These are phyloP conservation scores for Bullera alba DNA, from an alignment of 768 basidiomycete genomes.

Conservation along the genomic window DNA sequence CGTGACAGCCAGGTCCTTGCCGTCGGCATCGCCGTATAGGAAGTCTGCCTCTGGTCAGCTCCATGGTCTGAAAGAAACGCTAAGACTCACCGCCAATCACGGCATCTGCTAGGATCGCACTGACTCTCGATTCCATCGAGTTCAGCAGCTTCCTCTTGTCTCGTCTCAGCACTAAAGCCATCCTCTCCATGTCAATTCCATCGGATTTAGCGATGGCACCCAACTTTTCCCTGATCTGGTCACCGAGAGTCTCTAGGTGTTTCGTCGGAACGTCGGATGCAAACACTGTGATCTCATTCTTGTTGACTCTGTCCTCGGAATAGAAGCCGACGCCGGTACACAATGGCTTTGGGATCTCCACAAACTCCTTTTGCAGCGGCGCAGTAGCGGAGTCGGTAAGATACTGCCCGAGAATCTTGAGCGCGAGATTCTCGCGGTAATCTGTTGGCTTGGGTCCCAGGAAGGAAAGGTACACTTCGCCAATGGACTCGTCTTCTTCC, in stretches of 20 bases:
- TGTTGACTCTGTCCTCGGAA: conserved; percentile 66
- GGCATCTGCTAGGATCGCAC: conserved; percentile 30
- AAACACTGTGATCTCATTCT: conserved; percentile 67
- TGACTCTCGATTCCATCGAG: conserved; percentile 38
- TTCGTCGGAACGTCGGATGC: conserved; percentile 77
- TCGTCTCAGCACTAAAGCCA: conserved; percentile 74
- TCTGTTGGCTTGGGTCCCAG: conserved; percentile 56
- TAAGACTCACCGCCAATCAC: conserved; percentile 39
- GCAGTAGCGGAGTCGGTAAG: conserved; percentile 60
- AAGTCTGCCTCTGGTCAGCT: conserved; percentile 53
- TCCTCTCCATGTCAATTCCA: conserved; percentile 83
- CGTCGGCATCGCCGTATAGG: conserved; percentile 75
- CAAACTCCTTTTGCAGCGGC: conserved; percentile 65
- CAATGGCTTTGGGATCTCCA: conserved; percentile 82
- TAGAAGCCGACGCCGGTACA: conserved; percentile 75
- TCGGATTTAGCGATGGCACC: conserved; percentile 57
- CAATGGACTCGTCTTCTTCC: conserved; percentile 83
- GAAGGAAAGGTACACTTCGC: conserved; percentile 71
- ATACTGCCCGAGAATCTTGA: conserved; percentile 80
- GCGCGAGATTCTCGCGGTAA: conserved; percentile 52
- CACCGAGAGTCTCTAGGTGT: conserved; percentile 64
- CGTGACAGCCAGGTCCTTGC: conserved; percentile 63
- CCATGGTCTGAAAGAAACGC: not conserved
- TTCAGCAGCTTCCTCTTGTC: conserved; percentile 70
- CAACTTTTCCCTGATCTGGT: conserved; percentile 62